Evolutionary conservation across 2,329 filamentous ascomycete genomes (phyloP), one percentile per base, ranked within the genome.

Genomic region (Colletotrichum higginsianum): DNA sequence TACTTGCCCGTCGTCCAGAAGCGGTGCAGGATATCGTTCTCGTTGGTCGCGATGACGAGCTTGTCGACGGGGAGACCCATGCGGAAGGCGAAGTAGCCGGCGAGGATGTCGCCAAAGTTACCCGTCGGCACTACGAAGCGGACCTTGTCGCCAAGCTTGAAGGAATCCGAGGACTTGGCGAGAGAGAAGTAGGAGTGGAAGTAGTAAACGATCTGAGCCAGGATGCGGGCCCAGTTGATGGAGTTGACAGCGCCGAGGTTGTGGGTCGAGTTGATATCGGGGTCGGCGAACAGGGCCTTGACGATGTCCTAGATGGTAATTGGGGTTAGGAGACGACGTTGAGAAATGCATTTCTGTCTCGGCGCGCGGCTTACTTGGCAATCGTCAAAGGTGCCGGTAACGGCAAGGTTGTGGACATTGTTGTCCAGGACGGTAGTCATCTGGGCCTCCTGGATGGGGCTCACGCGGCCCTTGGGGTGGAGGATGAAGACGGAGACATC

Each of bases 191-290:
- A 98, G 15, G 96, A 91, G 82, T 96, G 88, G 86, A 98, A 97
- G 87, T 98, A 99, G 88, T 98, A 98, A 72, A 94, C 94, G 75
- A 97, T 98, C 85, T 99, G 96, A 15, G 96, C 96, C 47, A 99
- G 89, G 76, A 99, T 98, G 76, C 96, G 89, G 2, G 95, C 93
- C 89, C 93, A 98, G 85, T 98, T 98, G 85, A 98, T 98, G 56
- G 93, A 96, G 86, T 98, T 98, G 76, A 98, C 94, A 53, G 96
- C 96, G 50, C 93, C 96, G 53, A 98, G 92, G 76, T 94, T 94
- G 79, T 96, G 90, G 2, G 89, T 91, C 76, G 88, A 85, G 86
- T 98, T 98, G 80, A 94, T 93, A 66, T 95, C 91, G 3, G 92
- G 86, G 77, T 99, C 96, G 74, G 91, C 92, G 80, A 98, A 98